phyloP scores from a whole-genome alignment of 1,284 basidiomycete species.

The Coniferiporia weirii region DNA sequence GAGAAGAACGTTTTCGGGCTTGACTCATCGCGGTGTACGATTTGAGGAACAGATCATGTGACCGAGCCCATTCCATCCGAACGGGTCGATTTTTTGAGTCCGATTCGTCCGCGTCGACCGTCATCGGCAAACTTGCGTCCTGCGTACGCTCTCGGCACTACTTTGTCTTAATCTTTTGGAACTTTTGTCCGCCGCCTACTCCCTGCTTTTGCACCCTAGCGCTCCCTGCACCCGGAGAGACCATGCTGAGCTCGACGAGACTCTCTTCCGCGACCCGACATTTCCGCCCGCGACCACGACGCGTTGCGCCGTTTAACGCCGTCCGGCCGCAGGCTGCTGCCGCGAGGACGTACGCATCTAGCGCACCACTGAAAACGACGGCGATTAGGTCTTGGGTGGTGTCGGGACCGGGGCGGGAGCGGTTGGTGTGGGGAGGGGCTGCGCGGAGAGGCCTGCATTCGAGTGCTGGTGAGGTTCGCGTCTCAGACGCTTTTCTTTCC shows the following conservation, averaged over 20 bases:
- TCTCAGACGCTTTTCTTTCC: conserved; percentile 2
- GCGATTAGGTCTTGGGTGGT: background rate
- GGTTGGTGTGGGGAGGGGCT: background rate
- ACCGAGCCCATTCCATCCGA: background rate
- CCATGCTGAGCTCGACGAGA: background rate
- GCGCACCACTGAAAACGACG: background rate
- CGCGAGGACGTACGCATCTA: background rate
- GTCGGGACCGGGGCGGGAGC: background rate
- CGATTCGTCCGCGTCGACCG: background rate
- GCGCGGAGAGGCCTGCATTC: conserved; percentile 9
- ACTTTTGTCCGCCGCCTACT: too few species aligned
- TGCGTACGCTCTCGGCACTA: background rate
- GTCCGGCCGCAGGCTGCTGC: background rate
- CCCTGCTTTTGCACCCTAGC: too few species aligned
- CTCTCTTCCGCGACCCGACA: background rate
- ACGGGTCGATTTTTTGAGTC: background rate
- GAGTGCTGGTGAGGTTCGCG: conserved; percentile 6
- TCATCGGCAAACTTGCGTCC: background rate
- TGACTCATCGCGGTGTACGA: too few species aligned
- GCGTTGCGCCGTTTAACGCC: background rate
- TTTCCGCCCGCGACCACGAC: background rate
- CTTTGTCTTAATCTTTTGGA: background rate
- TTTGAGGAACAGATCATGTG: background rate
- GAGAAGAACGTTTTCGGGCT: too few species aligned
- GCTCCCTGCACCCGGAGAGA: too few species aligned